Evolutionary conservation across 345 rosid species (phyloP).

Genomic region (Rhodomyrtus tomentosa): DNA sequence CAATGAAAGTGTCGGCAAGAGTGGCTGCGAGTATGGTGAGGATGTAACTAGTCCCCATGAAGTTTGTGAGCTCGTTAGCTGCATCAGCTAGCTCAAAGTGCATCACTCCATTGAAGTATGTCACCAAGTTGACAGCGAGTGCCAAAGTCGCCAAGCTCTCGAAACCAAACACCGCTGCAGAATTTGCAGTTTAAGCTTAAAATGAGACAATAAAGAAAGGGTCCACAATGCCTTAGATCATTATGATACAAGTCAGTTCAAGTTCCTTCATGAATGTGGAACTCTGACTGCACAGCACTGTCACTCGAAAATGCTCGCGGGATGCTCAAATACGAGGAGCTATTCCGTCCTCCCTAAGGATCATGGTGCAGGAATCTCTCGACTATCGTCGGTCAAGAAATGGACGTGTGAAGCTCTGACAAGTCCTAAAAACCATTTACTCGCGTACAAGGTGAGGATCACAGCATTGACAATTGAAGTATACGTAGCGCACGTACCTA

Average conservation of each 20-base stretch:
- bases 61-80: constrained; percentile 47
- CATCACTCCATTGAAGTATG: constrained; percentile 35
- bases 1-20: constrained; percentile 35
- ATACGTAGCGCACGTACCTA: neutral
- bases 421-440: neutral
- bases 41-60: constrained; percentile 31
- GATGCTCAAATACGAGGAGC: neutral
- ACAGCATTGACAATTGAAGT: neutral
- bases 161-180: constrained; percentile 22
- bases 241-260: fast-evolving
- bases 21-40: constrained; percentile 28
- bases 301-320: neutral
- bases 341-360: neutral
- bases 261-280: neutral
- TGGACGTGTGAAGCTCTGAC: neutral
- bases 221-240: neutral
- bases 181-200: neutral
- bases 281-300: neutral
- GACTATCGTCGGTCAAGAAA: neutral
- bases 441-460: neutral
- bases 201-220: neutral
- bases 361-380: neutral
- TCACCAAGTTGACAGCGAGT: constrained; percentile 36
- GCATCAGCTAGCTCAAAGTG: constrained; percentile 43
- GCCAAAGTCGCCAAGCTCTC: constrained; percentile 35